These are phyloP conservation scores for Pythium insidiosum DNA, from an alignment of 352 stramenopile species.

Conservation along the genomic window DNA sequence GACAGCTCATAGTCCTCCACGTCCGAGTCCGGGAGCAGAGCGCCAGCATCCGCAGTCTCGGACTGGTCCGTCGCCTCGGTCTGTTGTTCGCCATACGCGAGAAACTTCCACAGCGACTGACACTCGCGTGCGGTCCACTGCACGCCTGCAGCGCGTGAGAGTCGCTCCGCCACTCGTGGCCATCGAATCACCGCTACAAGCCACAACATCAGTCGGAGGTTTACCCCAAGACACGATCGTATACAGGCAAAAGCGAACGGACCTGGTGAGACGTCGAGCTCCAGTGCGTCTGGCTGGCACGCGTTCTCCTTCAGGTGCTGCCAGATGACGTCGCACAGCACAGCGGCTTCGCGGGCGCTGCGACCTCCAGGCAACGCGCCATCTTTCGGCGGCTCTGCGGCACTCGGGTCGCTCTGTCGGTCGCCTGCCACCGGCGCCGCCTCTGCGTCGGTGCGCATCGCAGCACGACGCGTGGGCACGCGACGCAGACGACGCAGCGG, in stretches of 20 bases:
- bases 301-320: slow-evolving; percentile 42
- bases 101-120: slow-evolving; percentile 64
- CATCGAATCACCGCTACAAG: slow-evolving; percentile 28
- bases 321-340: slow-evolving; percentile 52
- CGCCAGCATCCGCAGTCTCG: slow-evolving; percentile 1
- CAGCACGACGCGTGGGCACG: no score
- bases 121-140: slow-evolving; percentile 26
- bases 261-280: slow-evolving; percentile 32
- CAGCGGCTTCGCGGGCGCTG: slow-evolving; percentile 35
- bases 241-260: neutral
- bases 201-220: neutral
- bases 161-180: slow-evolving; percentile 26
- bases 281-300: slow-evolving; percentile 25
- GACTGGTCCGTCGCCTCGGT: neutral
- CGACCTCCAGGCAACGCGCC: slow-evolving; percentile 27
- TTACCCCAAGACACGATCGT: neutral
- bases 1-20: slow-evolving; percentile 34
- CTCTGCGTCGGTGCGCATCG: no score
- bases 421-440: neutral
- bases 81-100: slow-evolving; percentile 41
- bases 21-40: slow-evolving; percentile 42
- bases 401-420: neutral
- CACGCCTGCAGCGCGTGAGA: slow-evolving; percentile 31
- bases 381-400: neutral
- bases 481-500: no score